Evolutionary conservation across 169 alveolate species (phyloP).

Genomic region (Eimeria necatrix): DNA sequence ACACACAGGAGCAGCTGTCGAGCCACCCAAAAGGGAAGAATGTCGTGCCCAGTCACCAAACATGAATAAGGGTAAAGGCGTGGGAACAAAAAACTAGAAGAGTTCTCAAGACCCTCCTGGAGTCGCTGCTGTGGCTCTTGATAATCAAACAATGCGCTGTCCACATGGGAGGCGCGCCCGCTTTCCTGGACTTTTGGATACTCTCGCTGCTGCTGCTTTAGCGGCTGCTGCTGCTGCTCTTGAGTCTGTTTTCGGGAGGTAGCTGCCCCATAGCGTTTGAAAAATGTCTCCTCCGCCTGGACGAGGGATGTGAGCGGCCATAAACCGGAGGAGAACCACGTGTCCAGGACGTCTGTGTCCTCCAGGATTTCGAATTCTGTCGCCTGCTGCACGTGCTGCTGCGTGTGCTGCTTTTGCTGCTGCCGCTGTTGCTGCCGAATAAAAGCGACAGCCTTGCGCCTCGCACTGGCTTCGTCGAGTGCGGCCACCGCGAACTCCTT

Average conservation of each 20-base stretch:
- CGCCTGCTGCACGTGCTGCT: neutral
- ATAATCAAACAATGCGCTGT: neutral
- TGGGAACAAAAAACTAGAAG: neutral
- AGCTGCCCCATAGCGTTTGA: neutral
- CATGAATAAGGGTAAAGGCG: neutral
- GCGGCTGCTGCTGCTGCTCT: constrained; percentile 15
- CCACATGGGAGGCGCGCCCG: no score
- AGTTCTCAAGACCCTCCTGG: neutral
- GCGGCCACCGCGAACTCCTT: neutral
- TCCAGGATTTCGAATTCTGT: constrained; percentile 84
- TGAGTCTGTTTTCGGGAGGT: neutral
- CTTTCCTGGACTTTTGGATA: no score
- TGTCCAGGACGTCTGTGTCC: constrained; percentile 98
- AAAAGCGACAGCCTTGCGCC: constrained; percentile 1
- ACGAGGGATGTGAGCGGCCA: constrained; percentile 95
- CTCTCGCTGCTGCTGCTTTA: neutral
- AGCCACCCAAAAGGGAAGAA: constrained; percentile 99
- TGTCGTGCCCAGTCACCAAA: constrained; percentile 95
- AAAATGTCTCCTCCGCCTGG: neutral
- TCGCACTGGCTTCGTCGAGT: constrained; percentile 2
- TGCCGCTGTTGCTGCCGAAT: constrained; percentile 34
- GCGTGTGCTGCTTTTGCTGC: neutral
- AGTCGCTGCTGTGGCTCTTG: neutral
- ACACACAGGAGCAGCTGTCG: constrained; percentile 90
- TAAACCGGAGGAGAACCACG: constrained; percentile 99